Evolutionary conservation across 768 basidiomycete species (phyloP).

Genomic region (Suillus alpinus): DNA sequence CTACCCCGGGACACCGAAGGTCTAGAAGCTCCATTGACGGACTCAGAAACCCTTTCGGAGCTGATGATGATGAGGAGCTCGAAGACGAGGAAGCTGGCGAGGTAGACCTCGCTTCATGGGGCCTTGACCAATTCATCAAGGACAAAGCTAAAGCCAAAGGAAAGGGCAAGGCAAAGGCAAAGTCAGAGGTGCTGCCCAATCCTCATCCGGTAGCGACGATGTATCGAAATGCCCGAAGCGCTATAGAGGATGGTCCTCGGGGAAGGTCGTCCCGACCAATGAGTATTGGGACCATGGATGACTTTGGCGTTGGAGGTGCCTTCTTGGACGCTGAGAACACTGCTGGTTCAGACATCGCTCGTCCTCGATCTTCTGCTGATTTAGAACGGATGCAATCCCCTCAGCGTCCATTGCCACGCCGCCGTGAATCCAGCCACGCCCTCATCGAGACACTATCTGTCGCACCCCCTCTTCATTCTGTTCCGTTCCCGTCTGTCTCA

Average conservation of each 20-base stretch:
- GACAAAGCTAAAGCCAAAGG: slow-evolving; percentile 47
- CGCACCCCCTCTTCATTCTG: slow-evolving; percentile 42
- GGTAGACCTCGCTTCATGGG: slow-evolving; percentile 83
- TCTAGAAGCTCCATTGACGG: slow-evolving; percentile 60
- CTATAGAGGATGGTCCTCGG: slow-evolving; percentile 38
- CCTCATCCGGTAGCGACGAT: slow-evolving; percentile 36
- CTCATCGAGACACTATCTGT: slow-evolving; percentile 41
- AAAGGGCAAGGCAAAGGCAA: slow-evolving; percentile 43
- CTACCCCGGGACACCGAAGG: slow-evolving; percentile 44
- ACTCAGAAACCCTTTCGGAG: slow-evolving; percentile 74
- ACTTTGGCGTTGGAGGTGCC: slow-evolving; percentile 46
- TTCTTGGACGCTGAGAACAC: slow-evolving; percentile 40
- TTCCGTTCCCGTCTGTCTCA: slow-evolving; percentile 66
- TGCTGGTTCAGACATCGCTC: slow-evolving; percentile 26
- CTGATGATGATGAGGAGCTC: slow-evolving; percentile 54
- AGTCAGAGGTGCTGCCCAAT: slow-evolving; percentile 41
- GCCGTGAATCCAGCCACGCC: slow-evolving; percentile 49
- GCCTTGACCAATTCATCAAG: slow-evolving; percentile 75
- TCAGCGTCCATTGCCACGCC: slow-evolving; percentile 42
- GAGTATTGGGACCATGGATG: slow-evolving; percentile 64
- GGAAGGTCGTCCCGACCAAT: slow-evolving; percentile 54
- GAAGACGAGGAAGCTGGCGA: slow-evolving; percentile 53
- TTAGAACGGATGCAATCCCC: slow-evolving; percentile 43
- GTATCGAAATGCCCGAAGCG: slow-evolving; percentile 42
- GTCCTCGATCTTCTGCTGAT: slow-evolving; percentile 62